These are phyloP conservation scores for Melampsora americana DNA, from an alignment of 1,284 basidiomycete species.

Conservation along the genomic window DNA sequence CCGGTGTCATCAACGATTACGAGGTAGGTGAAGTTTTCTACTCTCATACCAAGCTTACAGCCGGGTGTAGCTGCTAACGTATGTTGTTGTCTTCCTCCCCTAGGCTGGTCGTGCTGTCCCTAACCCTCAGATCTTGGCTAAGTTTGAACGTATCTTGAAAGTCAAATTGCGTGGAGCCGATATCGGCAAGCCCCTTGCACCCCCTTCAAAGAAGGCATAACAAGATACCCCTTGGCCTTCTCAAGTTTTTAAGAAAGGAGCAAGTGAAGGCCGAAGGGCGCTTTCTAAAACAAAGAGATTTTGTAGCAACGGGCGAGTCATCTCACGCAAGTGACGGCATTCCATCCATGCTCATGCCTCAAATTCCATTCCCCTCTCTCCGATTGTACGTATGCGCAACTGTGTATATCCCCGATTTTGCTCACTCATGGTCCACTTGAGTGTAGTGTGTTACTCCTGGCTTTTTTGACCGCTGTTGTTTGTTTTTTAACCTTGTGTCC, in stretches of 20 bases:
- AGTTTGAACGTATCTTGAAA: conserved; percentile 38
- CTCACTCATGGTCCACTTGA: too few species aligned
- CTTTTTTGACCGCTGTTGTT: too few species aligned
- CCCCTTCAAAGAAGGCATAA: conserved; percentile 16
- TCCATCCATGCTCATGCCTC: too few species aligned
- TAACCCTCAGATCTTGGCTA: conserved; percentile 33
- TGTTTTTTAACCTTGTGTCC: too few species aligned
- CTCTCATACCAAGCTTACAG: neutral
- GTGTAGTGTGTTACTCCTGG: too few species aligned
- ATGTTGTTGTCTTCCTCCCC: neutral
- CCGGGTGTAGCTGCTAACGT: neutral
- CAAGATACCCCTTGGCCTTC: neutral
- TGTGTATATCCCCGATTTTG: too few species aligned
- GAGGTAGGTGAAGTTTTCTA: conserved; percentile 9
- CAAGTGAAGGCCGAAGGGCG: neutral
- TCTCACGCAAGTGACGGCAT: too few species aligned
- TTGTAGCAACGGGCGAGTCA: too few species aligned
- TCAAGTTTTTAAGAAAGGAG: neutral
- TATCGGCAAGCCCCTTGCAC: conserved; percentile 30
- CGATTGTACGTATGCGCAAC: too few species aligned
- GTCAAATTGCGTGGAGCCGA: conserved; percentile 39
- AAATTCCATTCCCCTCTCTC: too few species aligned
- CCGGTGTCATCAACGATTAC: conserved; percentile 39
- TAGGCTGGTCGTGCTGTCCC: conserved; percentile 37
- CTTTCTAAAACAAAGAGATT: too few species aligned